Base-by-base conservation (phyloP, 2,329 filamentous ascomycete genomes). In the Trichoderma gracile region DNA sequence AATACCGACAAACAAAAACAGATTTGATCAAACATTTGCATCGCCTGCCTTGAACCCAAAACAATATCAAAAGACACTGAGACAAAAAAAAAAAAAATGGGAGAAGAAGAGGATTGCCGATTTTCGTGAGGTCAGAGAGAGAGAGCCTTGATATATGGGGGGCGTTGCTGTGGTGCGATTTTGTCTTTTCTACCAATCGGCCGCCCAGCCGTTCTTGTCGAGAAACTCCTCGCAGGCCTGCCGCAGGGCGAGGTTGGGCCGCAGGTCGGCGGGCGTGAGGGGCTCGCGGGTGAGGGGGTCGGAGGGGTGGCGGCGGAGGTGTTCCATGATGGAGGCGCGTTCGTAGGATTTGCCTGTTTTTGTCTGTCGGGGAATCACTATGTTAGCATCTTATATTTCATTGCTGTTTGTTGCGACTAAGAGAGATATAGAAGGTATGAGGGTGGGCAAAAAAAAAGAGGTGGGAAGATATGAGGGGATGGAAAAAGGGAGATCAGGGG, bases 271-370 rank as follows among this genome's bases (percentile, higher is more conserved):
- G 0, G 86, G 80, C 0, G 78, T 78, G 55, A 97, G 81, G 0
- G 89, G 86, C 67, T 93, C 89, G 47, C 94, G 83, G 0, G 94
- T 97, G 42, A 98, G 76, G 0, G 95, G 95, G 74, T 99, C 95
- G 15, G 86, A 90, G 0, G 83, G 82, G 40, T 86, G 86, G 23
- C 90, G 83, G 71, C 90, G 89, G 27, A 99, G 81, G 73, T 97
- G 93, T 76, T 96, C 92, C 72, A 93, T 82, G 66, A 99, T 89
- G 17, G 91, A 91, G 0, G 91, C 84, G 47, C 94, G 86, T 75
- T 98, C 95, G 74, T 97, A 99, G 1, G 90, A 95, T 68, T 93
- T 91, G 14, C 95, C 95, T 1, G 90, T 93, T 72, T 90, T 93
- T 1, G 91, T 94, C 88, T 81, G 40, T 14, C 14, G 6, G 1